phyloP scores from a whole-genome alignment of 257 asterid genomes.

The Parsonsia alboflavescens region DNA sequence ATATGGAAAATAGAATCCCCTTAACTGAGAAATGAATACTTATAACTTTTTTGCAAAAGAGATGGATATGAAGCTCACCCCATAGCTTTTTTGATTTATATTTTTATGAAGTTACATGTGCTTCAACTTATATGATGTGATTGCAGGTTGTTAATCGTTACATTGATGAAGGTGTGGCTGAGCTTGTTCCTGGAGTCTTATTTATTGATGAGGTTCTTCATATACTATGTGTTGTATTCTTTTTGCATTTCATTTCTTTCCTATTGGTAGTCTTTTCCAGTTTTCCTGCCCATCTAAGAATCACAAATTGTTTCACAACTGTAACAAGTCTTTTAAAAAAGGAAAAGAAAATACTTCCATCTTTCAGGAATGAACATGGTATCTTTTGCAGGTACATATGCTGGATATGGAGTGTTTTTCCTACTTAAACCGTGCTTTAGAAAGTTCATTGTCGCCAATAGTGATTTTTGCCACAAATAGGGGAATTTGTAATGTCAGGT shows the following conservation, averaged over 20 bases:
- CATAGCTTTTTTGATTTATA: background rate
- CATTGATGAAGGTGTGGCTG: constrained; percentile 91
- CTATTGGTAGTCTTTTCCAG: background rate
- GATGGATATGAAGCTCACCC: background rate
- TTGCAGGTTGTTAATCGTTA: constrained; percentile 85
- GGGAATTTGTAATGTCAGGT: constrained; percentile 93
- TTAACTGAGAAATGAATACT: background rate
- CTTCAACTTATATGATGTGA: constrained; percentile 9
- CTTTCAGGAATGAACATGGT: background rate
- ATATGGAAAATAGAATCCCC: background rate
- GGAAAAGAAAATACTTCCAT: background rate
- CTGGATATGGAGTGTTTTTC: constrained; percentile 97
- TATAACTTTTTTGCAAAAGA: no score
- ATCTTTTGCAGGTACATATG: constrained; percentile 70
- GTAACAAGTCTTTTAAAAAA: background rate
- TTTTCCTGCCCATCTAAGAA: background rate
- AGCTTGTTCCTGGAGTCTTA: constrained; percentile 94
- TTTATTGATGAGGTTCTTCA: constrained; percentile 78
- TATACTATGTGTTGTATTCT: background rate
- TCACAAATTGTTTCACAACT: background rate
- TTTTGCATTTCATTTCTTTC: constrained; percentile 1
- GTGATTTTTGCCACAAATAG: constrained; percentile 88
- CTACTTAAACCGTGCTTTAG: constrained; percentile 82
- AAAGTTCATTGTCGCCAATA: constrained; percentile 84
- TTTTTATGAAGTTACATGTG: background rate